A percentile compares a stretch with the other conserved stretches of the same genome.
phyloP scores from a whole-genome alignment of 192 early-diverging fungal species.

The Backusella mclennaniae region DNA sequence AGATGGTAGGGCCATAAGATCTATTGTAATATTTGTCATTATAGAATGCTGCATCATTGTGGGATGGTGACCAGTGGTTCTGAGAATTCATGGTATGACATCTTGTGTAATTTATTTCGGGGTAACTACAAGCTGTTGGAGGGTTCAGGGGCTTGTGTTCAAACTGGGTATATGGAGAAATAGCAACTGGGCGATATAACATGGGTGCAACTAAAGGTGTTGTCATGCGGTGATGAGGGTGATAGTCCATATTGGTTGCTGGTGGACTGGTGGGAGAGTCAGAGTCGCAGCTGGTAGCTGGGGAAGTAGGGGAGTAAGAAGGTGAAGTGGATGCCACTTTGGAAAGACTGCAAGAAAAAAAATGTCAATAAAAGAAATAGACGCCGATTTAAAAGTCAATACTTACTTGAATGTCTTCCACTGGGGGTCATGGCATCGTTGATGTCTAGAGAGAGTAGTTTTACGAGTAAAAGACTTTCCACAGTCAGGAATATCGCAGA shows the following conservation, averaged over 20 bases:
- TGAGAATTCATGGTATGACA: constrained; percentile 1
- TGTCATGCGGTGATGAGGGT: constrained; percentile 16
- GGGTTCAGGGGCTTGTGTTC: constrained; percentile 12
- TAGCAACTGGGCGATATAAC: constrained; percentile 31
- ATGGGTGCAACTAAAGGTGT: constrained; percentile 29
- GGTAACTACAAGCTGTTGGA: constrained; percentile 2
- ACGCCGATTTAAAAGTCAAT: not conserved
- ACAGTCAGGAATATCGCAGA: constrained; percentile 64
- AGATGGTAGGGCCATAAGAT: constrained; percentile 23
- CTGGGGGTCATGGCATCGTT: constrained; percentile 52
- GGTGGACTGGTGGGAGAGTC: constrained; percentile 34
- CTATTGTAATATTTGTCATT: constrained; percentile 26
- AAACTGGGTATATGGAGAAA: constrained; percentile 37
- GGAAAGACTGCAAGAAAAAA: not conserved
- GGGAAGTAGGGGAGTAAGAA: constrained; percentile 16
- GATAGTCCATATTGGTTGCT: constrained; percentile 13
- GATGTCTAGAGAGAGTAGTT: constrained; percentile 64
- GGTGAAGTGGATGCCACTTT: constrained; percentile 4
- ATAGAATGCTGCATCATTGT: constrained; percentile 27
- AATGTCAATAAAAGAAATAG: not conserved
- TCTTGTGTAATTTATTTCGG: not conserved
- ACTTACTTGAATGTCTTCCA: constrained; percentile 44
- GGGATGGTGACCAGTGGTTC: not conserved
- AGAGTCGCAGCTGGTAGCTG: constrained; percentile 36
- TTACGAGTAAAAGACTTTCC: constrained; percentile 69